Base-by-base conservation (phyloP, 768 basidiomycete species). In the Suillus plorans region DNA sequence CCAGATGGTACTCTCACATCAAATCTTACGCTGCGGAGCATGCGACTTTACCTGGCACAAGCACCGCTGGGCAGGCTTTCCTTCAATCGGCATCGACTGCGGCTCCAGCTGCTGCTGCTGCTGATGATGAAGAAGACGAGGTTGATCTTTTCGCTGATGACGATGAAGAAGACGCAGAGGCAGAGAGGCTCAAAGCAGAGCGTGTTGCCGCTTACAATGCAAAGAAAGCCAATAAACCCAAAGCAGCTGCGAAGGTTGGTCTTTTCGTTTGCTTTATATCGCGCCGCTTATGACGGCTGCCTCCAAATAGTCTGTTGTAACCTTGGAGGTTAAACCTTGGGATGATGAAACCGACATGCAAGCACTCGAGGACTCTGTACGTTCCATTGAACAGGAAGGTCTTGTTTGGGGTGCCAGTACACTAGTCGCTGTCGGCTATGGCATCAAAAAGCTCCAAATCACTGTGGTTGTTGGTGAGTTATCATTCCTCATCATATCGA, bases 291-390 rank as follows among this genome's bases (percentile, higher is more conserved):
- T 63, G 63, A 53, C 52, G 53, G 31, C 69, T 67, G n/a, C 64
- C 66, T 64, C 63, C 13, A 57, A 64, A 42, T 77, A 98, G 95
- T 99, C 97, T 69, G 89, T 99, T 67, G 97, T 99, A 60, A 99
- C 97, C 56, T 81, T 99, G 70, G 97, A 99, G 70, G 95, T 99
- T 67, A 99, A 99, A 81, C 96, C 97, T 47, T 97, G 95, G 97
- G 97, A 99, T 77, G 97, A 99, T 75, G 95, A 97, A 82, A 99
- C 97, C 60, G 94, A 98, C 79, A 96, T 99, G 96, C 84, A 74
- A 52, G 91, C 82, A 60, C 83, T 99, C 70, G 97, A 99, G 79
- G 78, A 82, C 18, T 73, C 85, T 49, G 97, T 99, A 62, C 89
- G 97, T 66, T 88, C 93, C 25, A 88, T 99, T 71, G 86, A 92